Conservation (phyloP, 768 basidiomycete genomes). For the Hericium erinaceus region DNA sequence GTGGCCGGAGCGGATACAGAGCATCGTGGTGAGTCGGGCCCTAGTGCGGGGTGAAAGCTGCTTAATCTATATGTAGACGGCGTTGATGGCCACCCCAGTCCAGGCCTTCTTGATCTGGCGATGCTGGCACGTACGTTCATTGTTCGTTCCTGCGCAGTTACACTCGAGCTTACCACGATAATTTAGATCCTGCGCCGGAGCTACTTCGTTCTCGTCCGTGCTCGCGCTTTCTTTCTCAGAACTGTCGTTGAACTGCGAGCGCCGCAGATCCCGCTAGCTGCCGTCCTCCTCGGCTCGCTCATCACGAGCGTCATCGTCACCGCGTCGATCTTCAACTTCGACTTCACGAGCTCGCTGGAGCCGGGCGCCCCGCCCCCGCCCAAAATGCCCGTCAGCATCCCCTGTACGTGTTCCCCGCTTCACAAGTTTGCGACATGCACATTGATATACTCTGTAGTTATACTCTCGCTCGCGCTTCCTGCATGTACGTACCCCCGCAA, state of each 20-base stretch:
- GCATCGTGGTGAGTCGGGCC: not conserved
- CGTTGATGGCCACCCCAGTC: constrained; percentile 1
- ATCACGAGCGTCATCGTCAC: not conserved
- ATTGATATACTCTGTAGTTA: not conserved
- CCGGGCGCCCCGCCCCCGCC: not conserved
- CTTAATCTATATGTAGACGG: not conserved
- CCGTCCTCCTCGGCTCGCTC: not conserved
- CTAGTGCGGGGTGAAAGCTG: not conserved
- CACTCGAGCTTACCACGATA: no score
- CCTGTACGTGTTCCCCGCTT: not conserved
- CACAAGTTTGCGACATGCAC: not conserved
- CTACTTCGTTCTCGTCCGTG: not conserved
- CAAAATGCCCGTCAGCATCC: not conserved
- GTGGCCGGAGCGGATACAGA: not conserved
- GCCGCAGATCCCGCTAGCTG: not conserved
- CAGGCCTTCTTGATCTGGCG: constrained; percentile 1
- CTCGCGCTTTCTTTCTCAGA: not conserved
- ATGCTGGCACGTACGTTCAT: not conserved
- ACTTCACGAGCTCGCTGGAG: not conserved
- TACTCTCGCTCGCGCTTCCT: not conserved
- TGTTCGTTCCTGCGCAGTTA: not conserved
- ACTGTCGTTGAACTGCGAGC: not conserved
- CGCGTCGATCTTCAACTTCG: not conserved
- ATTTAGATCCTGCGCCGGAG: not conserved
- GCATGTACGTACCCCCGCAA: not conserved